A percentile compares a stretch with the other conserved stretches of the same genome.
Evolutionary conservation across 129 eudicot genomes (phyloP).

Genomic region (Logfia minima): DNA sequence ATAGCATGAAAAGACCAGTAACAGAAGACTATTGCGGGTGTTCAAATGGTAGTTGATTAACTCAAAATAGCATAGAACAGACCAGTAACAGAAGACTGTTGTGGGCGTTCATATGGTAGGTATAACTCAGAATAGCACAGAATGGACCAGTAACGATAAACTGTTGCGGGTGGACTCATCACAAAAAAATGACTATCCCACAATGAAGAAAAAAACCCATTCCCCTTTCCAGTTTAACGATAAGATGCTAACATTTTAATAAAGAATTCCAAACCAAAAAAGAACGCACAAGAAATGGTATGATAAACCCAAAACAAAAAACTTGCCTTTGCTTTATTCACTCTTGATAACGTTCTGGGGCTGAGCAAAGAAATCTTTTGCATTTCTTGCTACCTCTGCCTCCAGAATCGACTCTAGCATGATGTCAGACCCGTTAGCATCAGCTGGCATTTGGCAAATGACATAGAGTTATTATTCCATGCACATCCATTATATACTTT

Average conservation of each 20-base stretch:
- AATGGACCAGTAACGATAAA: not conserved
- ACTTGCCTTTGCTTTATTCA: conserved; percentile 40
- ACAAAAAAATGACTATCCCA: not conserved
- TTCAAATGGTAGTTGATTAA: not conserved
- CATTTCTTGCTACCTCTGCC: conserved; percentile 81
- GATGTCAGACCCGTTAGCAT: conserved; percentile 68
- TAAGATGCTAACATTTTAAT: conserved; percentile 1
- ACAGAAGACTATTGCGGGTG: not conserved
- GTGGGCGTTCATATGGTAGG: not conserved
- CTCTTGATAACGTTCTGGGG: conserved; percentile 50
- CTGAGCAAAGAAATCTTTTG: conserved; percentile 65
- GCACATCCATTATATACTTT: conserved; percentile 4
- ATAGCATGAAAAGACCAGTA: not conserved
- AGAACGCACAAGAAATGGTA: conserved; percentile 2
- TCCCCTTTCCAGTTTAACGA: not conserved
- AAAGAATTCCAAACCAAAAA: not conserved
- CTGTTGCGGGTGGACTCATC: not conserved
- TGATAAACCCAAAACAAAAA: not conserved
- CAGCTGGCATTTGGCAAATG: conserved; percentile 48
- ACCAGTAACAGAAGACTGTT: not conserved
- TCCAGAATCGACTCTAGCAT: conserved; percentile 77
- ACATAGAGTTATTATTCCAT: conserved; percentile 6
- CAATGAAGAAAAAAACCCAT: conserved; percentile 8
- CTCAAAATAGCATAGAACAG: not conserved
- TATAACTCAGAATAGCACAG: not conserved